Evolutionary conservation across 2,329 filamentous ascomycete genomes (phyloP).

Genomic region (Botrytis medusae): DNA sequence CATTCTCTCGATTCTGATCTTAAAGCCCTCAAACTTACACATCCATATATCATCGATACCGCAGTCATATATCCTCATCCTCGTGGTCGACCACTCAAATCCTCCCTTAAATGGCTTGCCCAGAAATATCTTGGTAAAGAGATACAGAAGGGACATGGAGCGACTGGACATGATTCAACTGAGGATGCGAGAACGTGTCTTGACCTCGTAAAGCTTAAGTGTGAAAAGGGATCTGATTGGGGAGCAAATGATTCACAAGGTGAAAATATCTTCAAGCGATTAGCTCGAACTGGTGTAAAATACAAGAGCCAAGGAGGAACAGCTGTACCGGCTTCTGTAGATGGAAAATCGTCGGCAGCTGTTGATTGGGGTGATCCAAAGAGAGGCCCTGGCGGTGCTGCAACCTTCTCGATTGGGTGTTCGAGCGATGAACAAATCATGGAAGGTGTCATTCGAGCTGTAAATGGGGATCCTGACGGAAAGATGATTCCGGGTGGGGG

Average conservation of each 20-base stretch:
- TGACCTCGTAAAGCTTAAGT: constrained; percentile 92
- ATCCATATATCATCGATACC: constrained; percentile 93
- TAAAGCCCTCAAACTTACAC: constrained; percentile 78
- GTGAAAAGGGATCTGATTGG: constrained; percentile 86
- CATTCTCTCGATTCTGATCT: constrained; percentile 84
- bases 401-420: constrained; percentile 58
- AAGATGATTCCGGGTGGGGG: constrained; percentile 58
- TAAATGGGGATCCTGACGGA: constrained; percentile 58
- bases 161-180: constrained; percentile 72
- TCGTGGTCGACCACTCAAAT: constrained; percentile 84
- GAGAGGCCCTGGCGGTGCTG: constrained; percentile 56
- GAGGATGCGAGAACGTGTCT: constrained; percentile 91
- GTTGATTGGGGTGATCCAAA: constrained; percentile 87
- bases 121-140: constrained; percentile 83
- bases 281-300: constrained; percentile 62
- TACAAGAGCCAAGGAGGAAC: constrained; percentile 62
- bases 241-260: constrained; percentile 74
- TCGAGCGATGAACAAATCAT: constrained; percentile 59
- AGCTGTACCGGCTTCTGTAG: constrained; percentile 53
- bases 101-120: constrained; percentile 83
- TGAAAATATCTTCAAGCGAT: constrained; percentile 86
- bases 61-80: constrained; percentile 87
- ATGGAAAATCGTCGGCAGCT: constrained; percentile 66
- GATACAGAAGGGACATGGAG: constrained; percentile 76
- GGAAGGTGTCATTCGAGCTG: constrained; percentile 55